Percentiles rank a stretch among this genome's conserved stretches.
Conservation (phyloP, 768 basidiomycete genomes). For the Boletus fagicola region DNA sequence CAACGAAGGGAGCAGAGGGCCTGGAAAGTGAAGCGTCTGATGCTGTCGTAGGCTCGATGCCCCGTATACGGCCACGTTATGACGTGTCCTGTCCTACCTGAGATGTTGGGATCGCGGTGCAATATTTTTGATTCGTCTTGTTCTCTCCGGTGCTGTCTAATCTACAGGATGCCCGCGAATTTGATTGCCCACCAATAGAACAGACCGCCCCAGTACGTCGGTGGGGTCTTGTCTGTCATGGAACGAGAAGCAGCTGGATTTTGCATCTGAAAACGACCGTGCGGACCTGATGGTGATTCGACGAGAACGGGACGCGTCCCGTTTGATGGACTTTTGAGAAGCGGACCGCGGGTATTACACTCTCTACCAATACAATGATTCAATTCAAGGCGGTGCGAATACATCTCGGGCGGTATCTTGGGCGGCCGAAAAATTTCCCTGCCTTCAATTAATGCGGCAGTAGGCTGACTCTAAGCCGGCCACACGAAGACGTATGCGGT, state of each 20-base stretch:
- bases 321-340: constrained; percentile 37
- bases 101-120: constrained; percentile 13
- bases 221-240: not conserved
- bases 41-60: constrained; percentile 11
- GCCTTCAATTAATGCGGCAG: not conserved
- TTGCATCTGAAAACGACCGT: not conserved
- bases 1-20: constrained; percentile 35
- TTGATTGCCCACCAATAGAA: not conserved
- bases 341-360: constrained; percentile 20
- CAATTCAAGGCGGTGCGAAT: constrained; percentile 1
- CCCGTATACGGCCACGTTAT: constrained; percentile 2
- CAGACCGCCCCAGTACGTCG: not conserved
- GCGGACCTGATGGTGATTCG: constrained; percentile 1
- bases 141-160: constrained; percentile 9
- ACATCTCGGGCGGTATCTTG: not conserved
- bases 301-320: constrained; percentile 47
- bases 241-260: constrained; percentile 1
- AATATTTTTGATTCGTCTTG: constrained; percentile 16
- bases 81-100: constrained; percentile 9
- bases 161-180: constrained; percentile 10
- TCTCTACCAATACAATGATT: not conserved
- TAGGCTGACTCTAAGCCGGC: constrained; percentile 4
- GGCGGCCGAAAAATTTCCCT: constrained; percentile 5
- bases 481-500: constrained; percentile 8
- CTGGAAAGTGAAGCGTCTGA: constrained; percentile 41